These are phyloP conservation scores for Sisymbrium altissimum DNA, from an alignment of 345 rosid species.

Conservation along the genomic window DNA sequence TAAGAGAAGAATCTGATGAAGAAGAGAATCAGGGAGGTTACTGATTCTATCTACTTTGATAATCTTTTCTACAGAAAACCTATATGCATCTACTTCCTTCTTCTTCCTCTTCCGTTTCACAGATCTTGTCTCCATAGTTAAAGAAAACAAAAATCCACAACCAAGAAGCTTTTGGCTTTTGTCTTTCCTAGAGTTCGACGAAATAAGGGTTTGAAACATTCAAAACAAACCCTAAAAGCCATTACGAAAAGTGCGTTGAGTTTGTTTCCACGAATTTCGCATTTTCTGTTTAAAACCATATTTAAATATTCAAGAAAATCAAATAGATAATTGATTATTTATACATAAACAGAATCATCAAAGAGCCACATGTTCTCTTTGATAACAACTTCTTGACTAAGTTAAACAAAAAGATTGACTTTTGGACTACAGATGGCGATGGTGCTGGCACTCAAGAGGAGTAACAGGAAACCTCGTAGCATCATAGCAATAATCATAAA, in stretches of 20 bases:
- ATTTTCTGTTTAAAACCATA: neutral
- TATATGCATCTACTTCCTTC: conserved; percentile 12
- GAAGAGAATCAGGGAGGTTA: conserved; percentile 60
- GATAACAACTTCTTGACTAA: neutral
- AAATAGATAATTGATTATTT: conserved; percentile 26
- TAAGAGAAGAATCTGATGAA: conserved; percentile 58
- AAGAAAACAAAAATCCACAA: neutral
- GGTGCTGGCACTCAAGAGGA: conserved; percentile 90
- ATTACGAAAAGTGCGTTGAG: conserved; percentile 37
- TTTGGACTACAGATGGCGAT: conserved; percentile 56
- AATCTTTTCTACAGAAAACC: neutral
- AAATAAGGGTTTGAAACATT: conserved; percentile 51
- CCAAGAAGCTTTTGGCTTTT: neutral
- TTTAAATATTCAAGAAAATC: neutral
- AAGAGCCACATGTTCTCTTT: conserved; percentile 35
- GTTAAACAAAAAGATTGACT: neutral
- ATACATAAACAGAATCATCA: conserved; percentile 28
- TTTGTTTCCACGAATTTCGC: conserved; percentile 32
- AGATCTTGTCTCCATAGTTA: conserved; percentile 71
- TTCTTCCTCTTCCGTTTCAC: conserved; percentile 51
- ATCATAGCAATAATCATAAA: conserved; percentile 87
- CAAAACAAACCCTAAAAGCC: conserved; percentile 42
- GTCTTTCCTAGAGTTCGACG: neutral
- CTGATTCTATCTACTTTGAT: conserved; percentile 51
- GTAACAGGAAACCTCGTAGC: conserved; percentile 64